Evolutionary conservation across 306 rosid species (phyloP).

Genomic region (Heteromeles arbutifolia): DNA sequence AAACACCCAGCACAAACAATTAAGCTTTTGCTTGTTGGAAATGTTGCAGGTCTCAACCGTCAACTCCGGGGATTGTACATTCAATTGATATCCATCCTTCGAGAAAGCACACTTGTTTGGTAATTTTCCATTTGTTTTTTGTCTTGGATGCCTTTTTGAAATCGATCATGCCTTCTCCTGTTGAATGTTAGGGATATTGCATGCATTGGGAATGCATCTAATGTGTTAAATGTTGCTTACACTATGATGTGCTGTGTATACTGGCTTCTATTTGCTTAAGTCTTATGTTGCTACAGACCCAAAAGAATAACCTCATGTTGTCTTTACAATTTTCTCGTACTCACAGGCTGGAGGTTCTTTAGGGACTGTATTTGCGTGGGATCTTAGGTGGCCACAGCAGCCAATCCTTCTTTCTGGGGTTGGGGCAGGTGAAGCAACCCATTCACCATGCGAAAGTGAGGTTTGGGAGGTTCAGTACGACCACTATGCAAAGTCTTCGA

Average conservation of each 20-base stretch:
- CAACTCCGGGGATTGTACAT: slow-evolving; percentile 72
- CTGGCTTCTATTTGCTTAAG: too few species aligned
- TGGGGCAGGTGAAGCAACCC: slow-evolving; percentile 46
- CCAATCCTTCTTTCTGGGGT: slow-evolving; percentile 73
- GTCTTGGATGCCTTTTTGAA: background rate
- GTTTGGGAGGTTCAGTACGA: slow-evolving; percentile 98
- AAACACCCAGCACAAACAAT: too few species aligned
- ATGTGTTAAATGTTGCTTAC: too few species aligned
- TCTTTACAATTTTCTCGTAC: background rate
- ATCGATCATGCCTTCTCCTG: background rate
- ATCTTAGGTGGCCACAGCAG: slow-evolving; percentile 82
- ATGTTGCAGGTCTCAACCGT: slow-evolving; percentile 57
- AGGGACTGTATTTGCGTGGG: slow-evolving; percentile 95
- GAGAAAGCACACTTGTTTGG: slow-evolving; percentile 86
- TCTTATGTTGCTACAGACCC: background rate
- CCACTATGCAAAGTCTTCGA: slow-evolving; percentile 43
- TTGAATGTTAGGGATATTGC: too few species aligned
- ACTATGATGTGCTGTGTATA: too few species aligned
- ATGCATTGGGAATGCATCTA: too few species aligned
- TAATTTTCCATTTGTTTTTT: slow-evolving; percentile 21
- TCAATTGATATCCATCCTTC: slow-evolving; percentile 88
- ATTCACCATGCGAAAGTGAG: slow-evolving; percentile 74
- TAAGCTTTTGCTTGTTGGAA: slow-evolving; percentile 10
- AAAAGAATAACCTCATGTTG: background rate
- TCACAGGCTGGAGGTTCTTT: slow-evolving; percentile 80